Conservation (phyloP, 1,284 basidiomycete genomes). For the Tylopilus sp. region DNA sequence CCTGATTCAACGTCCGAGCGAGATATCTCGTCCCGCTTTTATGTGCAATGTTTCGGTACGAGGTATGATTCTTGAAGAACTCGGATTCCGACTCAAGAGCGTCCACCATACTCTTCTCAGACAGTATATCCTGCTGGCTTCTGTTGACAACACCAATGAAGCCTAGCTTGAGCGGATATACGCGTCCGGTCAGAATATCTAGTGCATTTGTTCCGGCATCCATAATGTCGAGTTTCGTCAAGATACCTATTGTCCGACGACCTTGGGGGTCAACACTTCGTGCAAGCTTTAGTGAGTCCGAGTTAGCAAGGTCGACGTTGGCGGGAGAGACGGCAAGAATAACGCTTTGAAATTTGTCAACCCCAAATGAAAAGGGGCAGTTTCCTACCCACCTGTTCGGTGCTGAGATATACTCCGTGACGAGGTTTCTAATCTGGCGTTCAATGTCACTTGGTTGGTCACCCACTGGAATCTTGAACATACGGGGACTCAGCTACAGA, state of each 20-base stretch:
- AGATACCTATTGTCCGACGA: conserved; percentile 89
- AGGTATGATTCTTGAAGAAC: conserved; percentile 87
- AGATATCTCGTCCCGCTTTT: conserved; percentile 96
- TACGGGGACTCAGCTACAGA: background rate
- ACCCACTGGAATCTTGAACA: conserved; percentile 74
- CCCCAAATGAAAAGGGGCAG: background rate
- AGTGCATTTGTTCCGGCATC: conserved; percentile 97
- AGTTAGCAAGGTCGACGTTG: conserved; percentile 98
- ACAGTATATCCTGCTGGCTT: conserved; percentile 96
- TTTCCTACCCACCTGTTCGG: conserved; percentile 74
- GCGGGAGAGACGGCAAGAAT: conserved; percentile 95
- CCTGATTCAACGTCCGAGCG: conserved; percentile 91
- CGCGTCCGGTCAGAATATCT: conserved; percentile 92
- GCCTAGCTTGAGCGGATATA: conserved; percentile 95
- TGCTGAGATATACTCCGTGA: conserved; percentile 93
- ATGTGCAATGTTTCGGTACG: conserved; percentile 94
- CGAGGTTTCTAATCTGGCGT: conserved; percentile 89
- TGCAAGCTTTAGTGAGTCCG: conserved; percentile 94
- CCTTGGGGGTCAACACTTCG: conserved; percentile 94
- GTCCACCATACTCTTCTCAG: conserved; percentile 80
- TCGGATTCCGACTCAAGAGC: conserved; percentile 84
- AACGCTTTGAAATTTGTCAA: conserved; percentile 52
- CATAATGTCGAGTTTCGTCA: conserved; percentile 98
- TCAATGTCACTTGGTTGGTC: conserved; percentile 95
- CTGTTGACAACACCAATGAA: conserved; percentile 98